Conservation (phyloP, 371 early-diverging fungal species). For the Mucor irregularis region DNA sequence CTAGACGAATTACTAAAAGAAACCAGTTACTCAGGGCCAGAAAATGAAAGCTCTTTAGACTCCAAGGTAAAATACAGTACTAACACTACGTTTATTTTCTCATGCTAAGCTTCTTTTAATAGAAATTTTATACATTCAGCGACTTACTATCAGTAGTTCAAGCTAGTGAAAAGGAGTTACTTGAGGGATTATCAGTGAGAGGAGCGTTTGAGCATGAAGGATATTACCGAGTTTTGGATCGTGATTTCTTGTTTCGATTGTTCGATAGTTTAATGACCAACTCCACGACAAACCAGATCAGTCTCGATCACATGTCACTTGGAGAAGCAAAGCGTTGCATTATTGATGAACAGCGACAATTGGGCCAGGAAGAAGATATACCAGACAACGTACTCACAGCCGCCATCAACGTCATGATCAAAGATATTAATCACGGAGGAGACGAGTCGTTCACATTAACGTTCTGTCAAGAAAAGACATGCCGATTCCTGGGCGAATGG, state of each 20-base stretch:
- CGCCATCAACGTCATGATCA: conserved; percentile 29
- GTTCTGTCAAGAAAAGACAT: conserved; percentile 33
- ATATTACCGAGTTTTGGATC: conserved; percentile 39
- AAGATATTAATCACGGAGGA: neutral
- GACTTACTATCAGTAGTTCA: conserved; percentile 47
- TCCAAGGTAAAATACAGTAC: neutral
- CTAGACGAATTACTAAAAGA: conserved; percentile 34
- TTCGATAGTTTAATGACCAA: conserved; percentile 41
- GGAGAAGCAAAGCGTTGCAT: conserved; percentile 30
- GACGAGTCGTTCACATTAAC: neutral
- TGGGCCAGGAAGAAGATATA: conserved; percentile 20
- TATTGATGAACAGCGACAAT: conserved; percentile 12
- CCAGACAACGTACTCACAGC: conserved; percentile 34
- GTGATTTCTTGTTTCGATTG: conserved; percentile 25
- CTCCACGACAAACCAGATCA: conserved; percentile 23
- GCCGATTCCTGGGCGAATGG: conserved; percentile 43
- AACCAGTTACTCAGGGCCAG: conserved; percentile 40
- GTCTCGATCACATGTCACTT: conserved; percentile 22
- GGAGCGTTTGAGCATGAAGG: conserved; percentile 46
- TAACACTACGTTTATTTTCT: neutral
- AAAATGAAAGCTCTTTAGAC: conserved; percentile 22
- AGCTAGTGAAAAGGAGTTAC: conserved; percentile 52
- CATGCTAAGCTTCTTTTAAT: neutral
- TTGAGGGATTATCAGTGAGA: conserved; percentile 32
- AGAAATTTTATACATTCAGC: conserved; percentile 32